These are phyloP conservation scores for Smallanthus sonchifolius DNA, from an alignment of 129 eudicot species.

Conservation along the genomic window DNA sequence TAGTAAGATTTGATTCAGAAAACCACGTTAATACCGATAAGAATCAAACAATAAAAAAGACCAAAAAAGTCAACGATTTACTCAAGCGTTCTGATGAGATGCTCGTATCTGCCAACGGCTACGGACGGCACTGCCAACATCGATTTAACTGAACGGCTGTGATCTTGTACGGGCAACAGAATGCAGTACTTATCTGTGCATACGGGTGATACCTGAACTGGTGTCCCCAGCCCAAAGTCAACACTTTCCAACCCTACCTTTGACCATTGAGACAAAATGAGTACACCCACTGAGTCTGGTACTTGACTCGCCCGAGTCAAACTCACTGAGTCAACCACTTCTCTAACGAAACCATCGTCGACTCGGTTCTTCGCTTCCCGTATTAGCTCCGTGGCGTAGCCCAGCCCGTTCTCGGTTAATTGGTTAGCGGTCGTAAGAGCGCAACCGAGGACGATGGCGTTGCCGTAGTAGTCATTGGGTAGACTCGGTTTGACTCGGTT, in stretches of 20 bases:
- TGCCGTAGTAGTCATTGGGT: constrained; percentile 63
- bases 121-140: constrained; percentile 57
- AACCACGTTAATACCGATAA: constrained; percentile 17
- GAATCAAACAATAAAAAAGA: constrained; percentile 14
- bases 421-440: constrained; percentile 44
- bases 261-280: constrained; percentile 75
- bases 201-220: constrained; percentile 63
- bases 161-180: constrained; percentile 50
- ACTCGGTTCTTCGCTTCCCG: constrained; percentile 59
- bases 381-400: constrained; percentile 40
- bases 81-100: constrained; percentile 27
- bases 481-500: constrained; percentile 63
- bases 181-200: constrained; percentile 68
- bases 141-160: constrained; percentile 47
- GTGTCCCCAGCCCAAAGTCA: constrained; percentile 73
- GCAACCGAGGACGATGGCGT: constrained; percentile 67
- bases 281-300: constrained; percentile 69
- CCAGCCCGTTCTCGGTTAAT: constrained; percentile 38
- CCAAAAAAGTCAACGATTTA: constrained; percentile 26
- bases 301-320: constrained; percentile 30
- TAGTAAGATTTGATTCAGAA: constrained; percentile 15
- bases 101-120: constrained; percentile 53
- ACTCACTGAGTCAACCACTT: constrained; percentile 59
- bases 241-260: constrained; percentile 59
- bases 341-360: constrained; percentile 50